phyloP scores from a whole-genome alignment of 352 stramenopile species.

The Phytophthora uliginosa region DNA sequence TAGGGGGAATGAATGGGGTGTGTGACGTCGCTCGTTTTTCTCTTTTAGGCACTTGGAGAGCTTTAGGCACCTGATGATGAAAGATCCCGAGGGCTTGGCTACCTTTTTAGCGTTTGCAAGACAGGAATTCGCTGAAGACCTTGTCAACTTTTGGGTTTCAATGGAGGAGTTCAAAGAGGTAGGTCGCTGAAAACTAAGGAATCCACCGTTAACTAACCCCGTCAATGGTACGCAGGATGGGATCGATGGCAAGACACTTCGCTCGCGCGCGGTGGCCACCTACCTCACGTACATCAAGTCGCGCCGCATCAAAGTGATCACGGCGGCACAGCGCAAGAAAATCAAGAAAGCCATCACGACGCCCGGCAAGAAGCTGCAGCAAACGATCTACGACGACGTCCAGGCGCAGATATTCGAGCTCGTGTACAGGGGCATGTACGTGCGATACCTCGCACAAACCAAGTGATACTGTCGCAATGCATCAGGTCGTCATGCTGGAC shows the following conservation, averaged over 20 bases:
- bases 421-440: conserved; percentile 65
- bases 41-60: conserved; percentile 36
- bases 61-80: conserved; percentile 53
- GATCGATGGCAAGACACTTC: conserved; percentile 48
- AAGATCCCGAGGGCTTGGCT: conserved; percentile 38
- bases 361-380: conserved; percentile 56
- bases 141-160: conserved; percentile 69
- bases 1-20: background rate
- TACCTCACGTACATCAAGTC: conserved; percentile 77
- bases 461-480: conserved; percentile 13
- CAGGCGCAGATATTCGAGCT: conserved; percentile 69
- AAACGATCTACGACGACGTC: conserved; percentile 62
- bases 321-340: conserved; percentile 68
- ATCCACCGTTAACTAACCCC: background rate
- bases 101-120: conserved; percentile 56
- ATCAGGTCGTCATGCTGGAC: background rate
- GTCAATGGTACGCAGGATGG: conserved; percentile 19
- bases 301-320: conserved; percentile 67
- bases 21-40: background rate
- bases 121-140: conserved; percentile 65
- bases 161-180: conserved; percentile 71
- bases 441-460: conserved; percentile 41
- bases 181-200: background rate
- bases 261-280: conserved; percentile 50
- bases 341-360: conserved; percentile 78